Evolutionary conservation across 306 rosid species (phyloP).

Genomic region (Cicer pinnatifidum): DNA sequence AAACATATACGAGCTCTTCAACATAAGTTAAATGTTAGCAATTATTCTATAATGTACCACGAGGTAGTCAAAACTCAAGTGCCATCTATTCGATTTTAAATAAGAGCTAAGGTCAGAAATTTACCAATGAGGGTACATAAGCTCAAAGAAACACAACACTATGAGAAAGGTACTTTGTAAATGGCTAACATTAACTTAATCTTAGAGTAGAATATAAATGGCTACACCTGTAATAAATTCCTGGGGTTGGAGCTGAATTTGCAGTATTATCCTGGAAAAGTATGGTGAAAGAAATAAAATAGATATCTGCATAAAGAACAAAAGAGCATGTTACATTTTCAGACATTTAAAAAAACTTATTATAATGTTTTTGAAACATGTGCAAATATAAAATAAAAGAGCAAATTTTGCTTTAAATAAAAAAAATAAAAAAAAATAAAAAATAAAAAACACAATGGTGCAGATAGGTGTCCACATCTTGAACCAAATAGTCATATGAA

Average conservation of each 20-base stretch:
- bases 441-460: background rate
- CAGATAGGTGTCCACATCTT: conserved; percentile 13
- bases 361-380: conserved; percentile 9
- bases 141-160: conserved; percentile 11
- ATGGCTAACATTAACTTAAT: conserved; percentile 26
- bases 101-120: conserved; percentile 8
- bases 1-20: conserved; percentile 15
- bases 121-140: conserved; percentile 10
- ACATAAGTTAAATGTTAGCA: background rate
- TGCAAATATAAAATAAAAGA: background rate
- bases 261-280: conserved; percentile 72
- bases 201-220: conserved; percentile 36
- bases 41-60: conserved; percentile 6
- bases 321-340: conserved; percentile 37
- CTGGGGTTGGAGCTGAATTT: conserved; percentile 87
- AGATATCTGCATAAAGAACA: conserved; percentile 64
- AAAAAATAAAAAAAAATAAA: too few species aligned
- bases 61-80: conserved; percentile 18
- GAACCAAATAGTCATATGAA: conserved; percentile 7
- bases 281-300: conserved; percentile 83
- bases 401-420: background rate
- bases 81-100: background rate
- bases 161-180: conserved; percentile 13
- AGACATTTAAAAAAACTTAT: background rate
- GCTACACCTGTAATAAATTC: conserved; percentile 89